Evolutionary conservation across 345 rosid genomes (phyloP).

Genomic region (Boechera retrofracta): DNA sequence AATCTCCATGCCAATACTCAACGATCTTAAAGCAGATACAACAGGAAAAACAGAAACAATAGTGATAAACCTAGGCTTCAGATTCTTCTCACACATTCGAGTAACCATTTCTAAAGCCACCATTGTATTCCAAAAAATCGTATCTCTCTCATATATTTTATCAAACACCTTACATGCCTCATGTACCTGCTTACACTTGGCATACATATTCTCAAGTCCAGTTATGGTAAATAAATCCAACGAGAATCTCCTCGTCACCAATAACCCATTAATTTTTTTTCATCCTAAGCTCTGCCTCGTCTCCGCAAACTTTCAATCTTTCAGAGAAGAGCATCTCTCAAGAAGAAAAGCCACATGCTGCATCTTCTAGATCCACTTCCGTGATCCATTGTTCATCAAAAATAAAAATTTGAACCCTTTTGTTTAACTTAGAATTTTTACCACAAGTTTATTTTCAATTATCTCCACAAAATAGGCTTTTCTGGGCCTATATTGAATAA

Average conservation of each 20-base stretch:
- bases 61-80: slow-evolving; percentile 70
- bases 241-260: slow-evolving; percentile 66
- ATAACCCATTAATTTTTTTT: slow-evolving; percentile 73
- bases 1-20: slow-evolving; percentile 64
- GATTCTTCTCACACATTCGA: slow-evolving; percentile 65
- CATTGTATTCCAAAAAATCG: slow-evolving; percentile 85
- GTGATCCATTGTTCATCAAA: no score
- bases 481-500: no score
- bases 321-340: no score
- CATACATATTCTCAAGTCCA: slow-evolving; percentile 64
- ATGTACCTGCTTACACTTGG: slow-evolving; percentile 14
- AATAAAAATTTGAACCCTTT: no score
- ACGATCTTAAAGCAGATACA: slow-evolving; percentile 52
- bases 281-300: slow-evolving; percentile 57
- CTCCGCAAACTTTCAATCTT: slow-evolving; percentile 65
- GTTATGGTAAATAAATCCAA: slow-evolving; percentile 70
- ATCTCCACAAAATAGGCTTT: no score
- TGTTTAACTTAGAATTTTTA: no score
- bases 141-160: slow-evolving; percentile 80
- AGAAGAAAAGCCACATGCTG: no score
- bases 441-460: no score
- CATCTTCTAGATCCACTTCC: no score
- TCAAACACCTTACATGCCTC: slow-evolving; percentile 83
- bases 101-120: slow-evolving; percentile 63
- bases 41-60: slow-evolving; percentile 78